These are phyloP conservation scores for Solanum bulbocastanum DNA, from an alignment of 257 asterid species.

Conservation along the genomic window DNA sequence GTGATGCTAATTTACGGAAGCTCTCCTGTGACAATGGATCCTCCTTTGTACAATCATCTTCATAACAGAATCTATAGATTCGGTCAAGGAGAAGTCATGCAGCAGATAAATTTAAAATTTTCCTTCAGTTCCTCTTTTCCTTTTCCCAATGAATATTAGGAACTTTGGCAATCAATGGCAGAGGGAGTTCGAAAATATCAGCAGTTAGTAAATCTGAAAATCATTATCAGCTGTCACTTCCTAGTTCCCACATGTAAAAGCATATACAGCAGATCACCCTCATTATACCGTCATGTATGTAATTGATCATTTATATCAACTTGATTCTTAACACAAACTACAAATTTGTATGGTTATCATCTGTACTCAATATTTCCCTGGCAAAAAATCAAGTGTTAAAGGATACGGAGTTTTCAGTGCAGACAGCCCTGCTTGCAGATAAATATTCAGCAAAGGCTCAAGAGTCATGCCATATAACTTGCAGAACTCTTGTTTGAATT, in stretches of 20 bases:
- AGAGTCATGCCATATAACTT: slow-evolving; percentile 93
- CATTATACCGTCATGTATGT: background rate
- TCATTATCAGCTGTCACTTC: background rate
- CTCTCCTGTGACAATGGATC: slow-evolving; percentile 97
- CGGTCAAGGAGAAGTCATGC: slow-evolving; percentile 31
- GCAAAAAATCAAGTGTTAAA: background rate
- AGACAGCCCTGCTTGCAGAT: slow-evolving; percentile 93
- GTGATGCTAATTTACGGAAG: slow-evolving; percentile 79
- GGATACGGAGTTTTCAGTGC: slow-evolving; percentile 99
- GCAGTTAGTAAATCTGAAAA: background rate
- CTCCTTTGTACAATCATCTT: slow-evolving; percentile 93
- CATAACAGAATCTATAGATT: slow-evolving; percentile 62
- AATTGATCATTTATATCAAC: background rate
- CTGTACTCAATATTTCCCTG: background rate
- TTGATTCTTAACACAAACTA: background rate
- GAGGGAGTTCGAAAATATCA: background rate
- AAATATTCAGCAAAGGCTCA: slow-evolving; percentile 85
- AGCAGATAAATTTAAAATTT: background rate
- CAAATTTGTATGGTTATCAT: background rate
- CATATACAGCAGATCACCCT: background rate
- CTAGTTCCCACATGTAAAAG: background rate
- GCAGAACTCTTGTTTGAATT: slow-evolving; percentile 95
- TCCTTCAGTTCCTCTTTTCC: background rate
- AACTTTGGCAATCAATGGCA: background rate
- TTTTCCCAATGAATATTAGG: background rate